Evolutionary conservation across 2,329 filamentous ascomycete genomes (phyloP).

Genomic region (Alternaria hordeiaustralica): DNA sequence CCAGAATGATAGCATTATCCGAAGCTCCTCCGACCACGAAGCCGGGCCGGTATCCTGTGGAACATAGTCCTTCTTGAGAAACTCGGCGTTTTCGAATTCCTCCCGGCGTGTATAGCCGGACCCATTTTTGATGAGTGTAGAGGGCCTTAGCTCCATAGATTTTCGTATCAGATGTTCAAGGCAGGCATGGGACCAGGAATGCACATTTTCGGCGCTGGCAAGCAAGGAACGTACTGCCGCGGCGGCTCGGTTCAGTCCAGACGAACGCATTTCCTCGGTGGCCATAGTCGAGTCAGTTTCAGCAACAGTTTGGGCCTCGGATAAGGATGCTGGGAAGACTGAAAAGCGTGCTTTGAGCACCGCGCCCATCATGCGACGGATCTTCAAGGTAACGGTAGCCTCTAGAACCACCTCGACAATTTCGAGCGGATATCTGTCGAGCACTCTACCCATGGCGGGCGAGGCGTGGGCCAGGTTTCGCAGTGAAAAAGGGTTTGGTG

Average conservation of each 20-base stretch:
- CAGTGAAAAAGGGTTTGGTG: slow-evolving; percentile 7
- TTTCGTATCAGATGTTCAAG: slow-evolving; percentile 14
- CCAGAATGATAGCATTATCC: slow-evolving; percentile 14
- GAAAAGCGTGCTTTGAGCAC: neutral
- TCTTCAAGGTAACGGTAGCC: slow-evolving; percentile 4
- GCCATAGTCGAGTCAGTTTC: neutral
- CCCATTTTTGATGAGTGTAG: slow-evolving; percentile 4
- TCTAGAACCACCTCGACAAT: slow-evolving; percentile 10
- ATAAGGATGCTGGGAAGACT: neutral
- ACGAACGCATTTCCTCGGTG: neutral
- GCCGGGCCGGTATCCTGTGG: slow-evolving; percentile 10
- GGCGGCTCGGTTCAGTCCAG: neutral
- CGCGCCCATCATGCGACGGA: neutral
- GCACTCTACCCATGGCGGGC: slow-evolving; percentile 8
- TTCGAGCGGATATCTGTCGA: slow-evolving; percentile 15
- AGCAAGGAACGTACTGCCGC: slow-evolving; percentile 6
- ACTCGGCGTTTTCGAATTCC: slow-evolving; percentile 7
- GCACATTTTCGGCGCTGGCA: slow-evolving; percentile 2
- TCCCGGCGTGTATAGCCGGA: neutral
- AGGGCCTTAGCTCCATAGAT: slow-evolving; percentile 9
- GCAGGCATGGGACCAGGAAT: slow-evolving; percentile 12
- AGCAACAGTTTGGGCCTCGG: neutral
- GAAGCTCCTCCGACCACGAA: slow-evolving; percentile 13
- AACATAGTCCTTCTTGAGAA: slow-evolving; percentile 4
- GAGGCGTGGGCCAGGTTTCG: slow-evolving; percentile 8